Conservation (phyloP, 768 basidiomycete genomes). For the Mycena leptocephala region DNA sequence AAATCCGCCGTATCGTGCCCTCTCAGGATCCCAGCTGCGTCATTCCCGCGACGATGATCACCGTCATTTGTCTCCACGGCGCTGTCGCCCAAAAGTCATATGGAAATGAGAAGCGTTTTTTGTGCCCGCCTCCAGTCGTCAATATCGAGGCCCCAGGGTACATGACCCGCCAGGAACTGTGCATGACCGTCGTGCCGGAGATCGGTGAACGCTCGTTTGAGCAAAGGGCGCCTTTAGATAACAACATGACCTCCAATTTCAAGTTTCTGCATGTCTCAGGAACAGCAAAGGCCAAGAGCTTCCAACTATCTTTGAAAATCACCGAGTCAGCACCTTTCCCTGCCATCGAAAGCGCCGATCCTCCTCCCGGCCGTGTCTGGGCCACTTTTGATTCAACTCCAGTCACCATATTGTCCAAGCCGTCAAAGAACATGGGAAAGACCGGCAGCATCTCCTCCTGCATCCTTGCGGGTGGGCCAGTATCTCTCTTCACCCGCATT, state of each 20-base stretch:
- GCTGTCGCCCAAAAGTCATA: conserved; percentile 97
- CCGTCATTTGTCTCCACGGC: conserved; percentile 91
- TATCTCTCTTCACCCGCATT: conserved; percentile 96
- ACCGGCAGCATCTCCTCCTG: conserved; percentile 93
- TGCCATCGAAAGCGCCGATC: conserved; percentile 61
- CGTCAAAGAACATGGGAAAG: conserved; percentile 97
- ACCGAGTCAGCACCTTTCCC: conserved; percentile 79
- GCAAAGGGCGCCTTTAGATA: conserved; percentile 88
- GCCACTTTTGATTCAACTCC: conserved; percentile 94
- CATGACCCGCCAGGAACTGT: conserved; percentile 84
- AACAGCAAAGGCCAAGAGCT: conserved; percentile 92
- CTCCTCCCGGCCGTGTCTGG: conserved; percentile 81
- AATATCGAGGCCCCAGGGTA: conserved; percentile 94
- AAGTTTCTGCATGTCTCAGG: conserved; percentile 93
- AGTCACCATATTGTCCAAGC: conserved; percentile 96
- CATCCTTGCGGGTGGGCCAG: conserved; percentile 90
- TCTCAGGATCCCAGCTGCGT: conserved; percentile 82
- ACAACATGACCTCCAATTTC: conserved; percentile 90
- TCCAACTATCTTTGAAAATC: conserved; percentile 89
- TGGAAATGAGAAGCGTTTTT: conserved; percentile 94
- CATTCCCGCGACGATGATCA: conserved; percentile 93
- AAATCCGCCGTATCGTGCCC: conserved; percentile 89
- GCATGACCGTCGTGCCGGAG: conserved; percentile 91
- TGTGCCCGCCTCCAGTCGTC: conserved; percentile 94
- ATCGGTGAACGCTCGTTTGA: conserved; percentile 88